These are phyloP conservation scores for Kwoniella heveanensis DNA, from an alignment of 768 basidiomycete genomes.

Conservation along the genomic window DNA sequence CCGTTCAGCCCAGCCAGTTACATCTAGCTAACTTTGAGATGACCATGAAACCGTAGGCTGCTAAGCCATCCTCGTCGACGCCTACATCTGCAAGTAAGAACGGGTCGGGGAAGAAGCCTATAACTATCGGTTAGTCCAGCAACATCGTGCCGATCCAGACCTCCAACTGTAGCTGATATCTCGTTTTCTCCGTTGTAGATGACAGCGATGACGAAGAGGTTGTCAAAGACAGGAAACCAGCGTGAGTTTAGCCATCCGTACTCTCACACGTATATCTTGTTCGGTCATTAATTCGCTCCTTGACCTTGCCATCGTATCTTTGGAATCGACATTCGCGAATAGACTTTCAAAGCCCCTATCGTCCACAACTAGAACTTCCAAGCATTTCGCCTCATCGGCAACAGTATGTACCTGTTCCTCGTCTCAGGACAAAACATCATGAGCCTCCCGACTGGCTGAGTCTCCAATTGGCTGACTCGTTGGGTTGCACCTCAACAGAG, in stretches of 20 bases:
- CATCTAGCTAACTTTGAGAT: neutral
- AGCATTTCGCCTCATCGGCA: slow-evolving; percentile 35
- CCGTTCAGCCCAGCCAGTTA: too few species aligned
- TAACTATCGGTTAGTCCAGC: slow-evolving; percentile 39
- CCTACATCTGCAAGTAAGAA: slow-evolving; percentile 11
- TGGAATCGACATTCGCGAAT: neutral
- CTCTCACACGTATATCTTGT: too few species aligned
- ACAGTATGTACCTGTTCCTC: slow-evolving; percentile 4
- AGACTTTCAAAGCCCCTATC: neutral
- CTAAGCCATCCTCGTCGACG: neutral
- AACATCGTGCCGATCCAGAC: too few species aligned
- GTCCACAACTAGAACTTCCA: slow-evolving; percentile 31
- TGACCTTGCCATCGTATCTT: too few species aligned
- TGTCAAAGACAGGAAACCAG: slow-evolving; percentile 26
- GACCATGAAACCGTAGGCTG: neutral
- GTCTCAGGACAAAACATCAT: too few species aligned
- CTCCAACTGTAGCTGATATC: neutral
- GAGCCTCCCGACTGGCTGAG: too few species aligned
- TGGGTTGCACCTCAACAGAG: slow-evolving; percentile 23
- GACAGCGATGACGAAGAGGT: slow-evolving; percentile 47
- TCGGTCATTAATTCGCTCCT: too few species aligned
- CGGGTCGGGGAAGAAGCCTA: slow-evolving; percentile 41
- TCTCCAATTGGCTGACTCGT: too few species aligned
- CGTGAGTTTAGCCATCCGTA: too few species aligned
- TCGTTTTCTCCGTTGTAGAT: slow-evolving; percentile 18